Base-by-base conservation (phyloP, 371 early-diverging fungal species). In the Apophysomyces variabilis region DNA sequence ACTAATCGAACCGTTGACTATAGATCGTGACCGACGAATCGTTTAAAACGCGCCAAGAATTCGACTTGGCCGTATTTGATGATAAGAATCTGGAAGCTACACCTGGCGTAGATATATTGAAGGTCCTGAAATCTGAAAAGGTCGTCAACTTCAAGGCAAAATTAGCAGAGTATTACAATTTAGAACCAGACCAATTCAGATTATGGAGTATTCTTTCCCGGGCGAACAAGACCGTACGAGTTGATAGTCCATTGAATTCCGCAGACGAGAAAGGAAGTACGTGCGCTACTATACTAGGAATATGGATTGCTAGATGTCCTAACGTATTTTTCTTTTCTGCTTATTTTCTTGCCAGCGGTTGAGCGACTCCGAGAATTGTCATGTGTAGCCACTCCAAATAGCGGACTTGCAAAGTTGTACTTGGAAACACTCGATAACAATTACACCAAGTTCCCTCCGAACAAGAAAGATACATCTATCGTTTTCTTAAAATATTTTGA, bases 401-500 rank as follows among this genome's bases (percentile, higher is more conserved):
- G 58, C 43, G 76, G 75, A 43, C 74, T 76, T 44, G 72, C 73
- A 5, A 81, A 76, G 56, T 58, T 79, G 9, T 78, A 74, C 70
- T 32, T 83, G 60, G 79, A 80, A 61, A 62, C 72, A 1, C 64
- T 76, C 3, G 77, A 69, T 18, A 69, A 66, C 16, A 54, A 58
- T 18, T 60, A 62, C 37, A 70, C 60, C 21, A 73, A 64, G 39
- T 60, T 78, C 39, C 68, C 82, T 32, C 69, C 74, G 7, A 46
- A 74, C 44, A 71, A 69, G 58, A 71, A 77, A 9, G 83, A 80
- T 56, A 69, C 69, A 61, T 67, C 83, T 16, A 76, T 90, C 73
- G 69, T 96, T 16, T 95, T 94, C 69, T 60, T 93, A 43, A 96
- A 96, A 78, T 95, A 91, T 75, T 96, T 89, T 75, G 92, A 96